phyloP scores from a whole-genome alignment of 495 filamentous ascomycete species.

The Lindgomyces ingoldianus region DNA sequence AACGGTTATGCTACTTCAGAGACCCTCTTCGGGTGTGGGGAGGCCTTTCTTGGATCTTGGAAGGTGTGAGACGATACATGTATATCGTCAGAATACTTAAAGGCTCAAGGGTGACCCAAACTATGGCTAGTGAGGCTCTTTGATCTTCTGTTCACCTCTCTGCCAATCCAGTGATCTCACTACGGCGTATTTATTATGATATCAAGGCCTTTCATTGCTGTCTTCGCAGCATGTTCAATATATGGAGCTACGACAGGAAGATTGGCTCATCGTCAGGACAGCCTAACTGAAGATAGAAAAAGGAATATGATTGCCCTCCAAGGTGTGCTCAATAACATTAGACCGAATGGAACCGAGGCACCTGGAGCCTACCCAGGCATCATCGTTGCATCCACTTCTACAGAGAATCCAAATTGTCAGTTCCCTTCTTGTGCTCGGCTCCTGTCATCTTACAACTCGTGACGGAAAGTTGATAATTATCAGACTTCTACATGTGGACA shows the following conservation, averaged over 20 bases:
- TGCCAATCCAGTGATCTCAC: too few species aligned
- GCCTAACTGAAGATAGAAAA: slow-evolving; percentile 14
- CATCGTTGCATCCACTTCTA: slow-evolving; percentile 25
- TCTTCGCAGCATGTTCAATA: too few species aligned
- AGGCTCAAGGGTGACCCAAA: too few species aligned
- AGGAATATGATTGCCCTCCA: slow-evolving; percentile 11
- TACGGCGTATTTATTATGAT: too few species aligned
- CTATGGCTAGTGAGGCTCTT: too few species aligned
- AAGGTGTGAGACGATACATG: neutral
- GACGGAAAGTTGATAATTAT: neutral
- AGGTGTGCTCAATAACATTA: slow-evolving; percentile 31
- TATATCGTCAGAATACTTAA: too few species aligned
- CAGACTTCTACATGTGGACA: slow-evolving; percentile 70
- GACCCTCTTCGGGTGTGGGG: neutral
- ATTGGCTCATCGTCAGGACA: neutral
- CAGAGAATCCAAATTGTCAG: slow-evolving; percentile 29
- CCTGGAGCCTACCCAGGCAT: slow-evolving; percentile 23
- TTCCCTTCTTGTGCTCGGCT: neutral
- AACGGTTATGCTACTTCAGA: neutral
- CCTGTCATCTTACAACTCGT: neutral
- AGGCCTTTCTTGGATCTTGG: neutral
- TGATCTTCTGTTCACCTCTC: too few species aligned
- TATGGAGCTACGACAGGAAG: too few species aligned
- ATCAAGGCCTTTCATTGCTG: neutral
- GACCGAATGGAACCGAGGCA: slow-evolving; percentile 24